Base-by-base conservation (phyloP, 306 rosid genomes). In the Vigna reflexopilosa region DNA sequence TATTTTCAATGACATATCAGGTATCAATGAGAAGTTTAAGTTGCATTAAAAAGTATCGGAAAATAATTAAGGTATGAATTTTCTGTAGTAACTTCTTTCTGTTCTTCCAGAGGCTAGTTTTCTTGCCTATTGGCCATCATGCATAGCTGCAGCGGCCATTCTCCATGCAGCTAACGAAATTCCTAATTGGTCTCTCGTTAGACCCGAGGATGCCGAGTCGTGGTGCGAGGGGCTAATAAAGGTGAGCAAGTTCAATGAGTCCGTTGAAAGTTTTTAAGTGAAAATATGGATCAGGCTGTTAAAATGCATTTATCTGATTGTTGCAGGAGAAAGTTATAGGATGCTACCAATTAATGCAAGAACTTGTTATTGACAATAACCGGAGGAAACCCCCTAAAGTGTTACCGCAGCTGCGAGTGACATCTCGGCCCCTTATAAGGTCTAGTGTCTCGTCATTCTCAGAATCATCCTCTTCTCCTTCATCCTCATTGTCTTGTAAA, bases 171-270 rank as follows among this genome's bases (percentile, higher is more conserved):
- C 96, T 42, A 89, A 88, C 71, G 91, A 93, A 85, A 87, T 91
- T 80, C 98, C 97, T 10, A 86, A 85, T 84, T 81, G 92, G 85
- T 89, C 98, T 30, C 76, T 86, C 73, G 87, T 87, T 36, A 77
- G 83, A 73, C 96, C 99, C 0, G 98, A 93, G 73, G 93, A 84
- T 71, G 98, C 97, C 24, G 96, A 90, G 79, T 89, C 91, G 26
- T 96, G 99, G 99, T 96, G 99, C 73, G 91, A 83, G 72, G 99
- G 99, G 62, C 85, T 96, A 32, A 88, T 84, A 87, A 96, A 96
- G 88, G 99, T 96, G 16, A 62, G 98, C 77, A 57, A 51, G 32
- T 57, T 17, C 59, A 54, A 42, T 11, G 13, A 32, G 44, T 58
- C 50, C 42, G 3, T 14, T 10, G n/a, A 36, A 45, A 24, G 38